Base-by-base conservation (phyloP, 495 filamentous ascomycete genomes). In the Penicillium desertorum region DNA sequence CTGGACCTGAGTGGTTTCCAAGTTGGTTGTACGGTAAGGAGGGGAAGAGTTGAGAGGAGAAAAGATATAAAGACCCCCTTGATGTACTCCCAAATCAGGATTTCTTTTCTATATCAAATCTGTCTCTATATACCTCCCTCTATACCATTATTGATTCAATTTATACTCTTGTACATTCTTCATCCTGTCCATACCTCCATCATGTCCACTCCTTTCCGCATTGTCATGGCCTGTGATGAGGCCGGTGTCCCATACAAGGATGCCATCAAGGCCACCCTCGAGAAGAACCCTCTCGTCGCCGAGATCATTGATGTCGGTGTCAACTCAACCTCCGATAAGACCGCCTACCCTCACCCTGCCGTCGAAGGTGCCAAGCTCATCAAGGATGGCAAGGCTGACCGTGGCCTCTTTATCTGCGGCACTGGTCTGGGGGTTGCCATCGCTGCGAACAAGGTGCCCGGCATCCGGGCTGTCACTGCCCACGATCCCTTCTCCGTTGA, bases 401-500 rank as follows among this genome's bases (percentile, higher is more conserved):
- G 90, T 34, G 90, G 89, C 2, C 80, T 95, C 43, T 81, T 93
- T 64, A 91, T 95, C 77, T 95, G 90, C 75, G 90, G 90, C 11
- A 95, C 90, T 5, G 90, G 90, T 3, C 80, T 95, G 27, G 90
- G 90, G 5, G 90, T 95, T 10, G 90, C 90, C 58, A 95, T 95
- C 70, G 73, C 82, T 22, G 90, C 90, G 67, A 95, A 95, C 78
- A 93, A 93, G 71, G 88, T 93, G 54, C 88, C 85, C 52, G 90
- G 90, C 17, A 85, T 95, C 60, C 80, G 90, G 42, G 90, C 90
- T 19, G 90, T 95, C 34, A 95, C 90, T 32, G 90, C 90, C 8
- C 90, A 95, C 74, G 90, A 95, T 72, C 84, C 84, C 51, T 94
- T 90, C 76, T 86, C 82, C 45, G 89, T 95, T 42, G 90, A 95